phyloP scores from a whole-genome alignment of 2,329 filamentous ascomycete genomes.

The Fusarium nisikadoi region DNA sequence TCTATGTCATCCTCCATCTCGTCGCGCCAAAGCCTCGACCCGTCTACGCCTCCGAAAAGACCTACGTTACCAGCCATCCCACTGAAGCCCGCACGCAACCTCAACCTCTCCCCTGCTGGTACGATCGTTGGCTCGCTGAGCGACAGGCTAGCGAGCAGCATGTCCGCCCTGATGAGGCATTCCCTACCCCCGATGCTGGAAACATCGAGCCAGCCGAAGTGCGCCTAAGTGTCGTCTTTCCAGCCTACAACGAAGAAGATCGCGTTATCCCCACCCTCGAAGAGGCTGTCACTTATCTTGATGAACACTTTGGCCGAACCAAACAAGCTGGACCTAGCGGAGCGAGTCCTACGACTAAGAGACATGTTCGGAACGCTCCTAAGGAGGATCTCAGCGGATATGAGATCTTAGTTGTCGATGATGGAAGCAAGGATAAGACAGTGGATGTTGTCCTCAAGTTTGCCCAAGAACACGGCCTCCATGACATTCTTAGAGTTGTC shows the following conservation, averaged over 20 bases:
- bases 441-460: conserved; percentile 83
- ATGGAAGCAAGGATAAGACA: conserved; percentile 87
- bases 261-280: conserved; percentile 86
- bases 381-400: conserved; percentile 67
- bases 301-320: conserved; percentile 74
- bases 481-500: conserved; percentile 84
- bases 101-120: conserved; percentile 83
- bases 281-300: conserved; percentile 89
- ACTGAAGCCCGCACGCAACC: conserved; percentile 54
- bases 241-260: conserved; percentile 93
- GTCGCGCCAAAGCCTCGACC: conserved; percentile 84
- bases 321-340: conserved; percentile 38
- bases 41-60: conserved; percentile 82
- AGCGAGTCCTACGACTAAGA: conserved; percentile 44
- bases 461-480: conserved; percentile 75
- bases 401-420: conserved; percentile 92
- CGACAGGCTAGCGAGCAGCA: conserved; percentile 61
- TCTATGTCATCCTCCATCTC: conserved; percentile 75
- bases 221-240: conserved; percentile 92
- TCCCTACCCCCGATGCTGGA: conserved; percentile 59
- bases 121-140: conserved; percentile 76
- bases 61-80: conserved; percentile 79
- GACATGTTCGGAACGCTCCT: conserved; percentile 48
- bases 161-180: conserved; percentile 50
- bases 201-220: conserved; percentile 79